Conservation (phyloP, 2,329 filamentous ascomycete species). For the Colletotrichum falcatum region DNA sequence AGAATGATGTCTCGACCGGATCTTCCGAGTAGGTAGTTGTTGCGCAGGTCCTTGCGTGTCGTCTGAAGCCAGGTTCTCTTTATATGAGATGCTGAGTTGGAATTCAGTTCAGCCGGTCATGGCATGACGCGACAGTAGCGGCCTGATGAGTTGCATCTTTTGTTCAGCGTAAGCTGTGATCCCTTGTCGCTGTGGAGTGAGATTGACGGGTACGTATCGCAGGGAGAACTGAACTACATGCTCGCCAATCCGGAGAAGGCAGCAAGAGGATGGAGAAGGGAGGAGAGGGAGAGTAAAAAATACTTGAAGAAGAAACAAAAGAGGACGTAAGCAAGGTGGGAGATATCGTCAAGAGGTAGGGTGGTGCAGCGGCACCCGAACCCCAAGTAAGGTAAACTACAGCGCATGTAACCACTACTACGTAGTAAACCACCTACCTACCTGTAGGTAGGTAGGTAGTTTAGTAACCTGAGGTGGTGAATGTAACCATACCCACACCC, state of each 20-base stretch:
- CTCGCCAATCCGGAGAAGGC: slow-evolving; percentile 1
- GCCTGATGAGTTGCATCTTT: background rate
- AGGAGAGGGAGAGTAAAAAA: background rate
- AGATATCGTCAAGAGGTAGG: slow-evolving; percentile 12
- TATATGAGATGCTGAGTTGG: background rate
- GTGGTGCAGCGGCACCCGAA: slow-evolving; percentile 1
- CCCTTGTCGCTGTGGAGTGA: background rate
- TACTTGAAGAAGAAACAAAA: slow-evolving; percentile 1
- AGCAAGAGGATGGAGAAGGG: background rate
- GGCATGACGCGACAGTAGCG: background rate
- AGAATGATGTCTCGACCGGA: no score
- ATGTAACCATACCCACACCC: background rate
- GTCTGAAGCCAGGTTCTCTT: background rate
- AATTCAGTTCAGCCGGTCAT: background rate
- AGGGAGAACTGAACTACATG: no score
- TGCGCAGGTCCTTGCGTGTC: background rate
- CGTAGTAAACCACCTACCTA: no score
- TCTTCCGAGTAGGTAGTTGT: background rate
- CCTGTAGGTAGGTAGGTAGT: no score
- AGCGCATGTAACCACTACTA: no score
- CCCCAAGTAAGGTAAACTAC: background rate
- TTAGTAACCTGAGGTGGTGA: no score
- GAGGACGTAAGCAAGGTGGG: background rate
- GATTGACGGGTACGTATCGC: background rate
- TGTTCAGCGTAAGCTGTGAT: background rate